phyloP scores from a whole-genome alignment of 352 stramenopile genomes.

The Globisporangium acanthophoron region DNA sequence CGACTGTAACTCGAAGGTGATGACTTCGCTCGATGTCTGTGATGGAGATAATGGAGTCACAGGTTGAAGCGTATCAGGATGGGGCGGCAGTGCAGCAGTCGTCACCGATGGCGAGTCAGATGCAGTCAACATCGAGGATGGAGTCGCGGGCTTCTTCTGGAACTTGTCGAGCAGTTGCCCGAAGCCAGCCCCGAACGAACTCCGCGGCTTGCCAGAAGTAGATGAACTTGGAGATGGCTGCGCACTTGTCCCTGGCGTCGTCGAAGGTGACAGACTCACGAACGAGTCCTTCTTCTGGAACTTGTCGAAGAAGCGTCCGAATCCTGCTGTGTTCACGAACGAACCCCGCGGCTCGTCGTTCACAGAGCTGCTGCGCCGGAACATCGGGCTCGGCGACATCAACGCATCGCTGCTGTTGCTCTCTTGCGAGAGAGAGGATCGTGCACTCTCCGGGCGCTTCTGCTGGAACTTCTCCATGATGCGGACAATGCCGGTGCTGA shows the following conservation, averaged over 20 bases:
- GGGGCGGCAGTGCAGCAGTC: neutral
- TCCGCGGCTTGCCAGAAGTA: neutral
- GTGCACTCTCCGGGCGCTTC: neutral
- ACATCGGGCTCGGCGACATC: neutral
- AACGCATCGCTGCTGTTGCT: neutral
- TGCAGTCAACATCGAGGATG: neutral
- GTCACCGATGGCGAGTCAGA: neutral
- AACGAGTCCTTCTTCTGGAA: constrained; percentile 18
- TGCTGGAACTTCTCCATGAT: constrained; percentile 7
- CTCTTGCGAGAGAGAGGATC: neutral
- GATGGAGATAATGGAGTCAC: neutral
- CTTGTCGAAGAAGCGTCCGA: constrained; percentile 9
- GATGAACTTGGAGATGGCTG: constrained; percentile 3
- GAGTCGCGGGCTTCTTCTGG: constrained; percentile 2
- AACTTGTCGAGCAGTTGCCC: constrained; percentile 6
- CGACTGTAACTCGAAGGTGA: neutral
- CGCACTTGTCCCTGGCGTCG: neutral
- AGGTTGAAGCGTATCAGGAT: neutral
- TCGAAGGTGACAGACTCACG: neutral
- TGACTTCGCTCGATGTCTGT: neutral
- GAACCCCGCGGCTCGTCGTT: constrained; percentile 14
- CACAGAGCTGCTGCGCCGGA: constrained; percentile 7
- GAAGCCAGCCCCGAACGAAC: constrained; percentile 1
- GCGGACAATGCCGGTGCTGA: constrained; percentile 1
- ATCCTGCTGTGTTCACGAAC: constrained; percentile 1